phyloP scores from a whole-genome alignment of 2,329 filamentous ascomycete species.

The Colletotrichum cuscutae region DNA sequence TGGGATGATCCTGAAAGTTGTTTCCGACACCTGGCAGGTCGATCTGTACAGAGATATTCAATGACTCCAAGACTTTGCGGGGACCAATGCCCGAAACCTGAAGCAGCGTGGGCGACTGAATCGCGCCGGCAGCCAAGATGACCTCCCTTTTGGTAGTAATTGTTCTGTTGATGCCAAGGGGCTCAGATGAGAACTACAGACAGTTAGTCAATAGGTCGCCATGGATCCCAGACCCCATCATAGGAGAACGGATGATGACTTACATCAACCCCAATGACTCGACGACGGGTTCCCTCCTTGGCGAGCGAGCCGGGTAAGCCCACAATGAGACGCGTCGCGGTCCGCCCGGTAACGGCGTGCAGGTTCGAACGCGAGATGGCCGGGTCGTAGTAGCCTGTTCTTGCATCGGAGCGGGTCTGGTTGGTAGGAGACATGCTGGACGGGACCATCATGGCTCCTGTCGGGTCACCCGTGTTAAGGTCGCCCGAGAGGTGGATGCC shows the following conservation, averaged over 20 bases:
- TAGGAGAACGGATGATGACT: constrained; percentile 7
- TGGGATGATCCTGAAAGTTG: constrained; percentile 45
- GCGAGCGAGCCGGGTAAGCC: constrained; percentile 29
- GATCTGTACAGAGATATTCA: constrained; percentile 42
- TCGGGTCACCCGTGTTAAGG: constrained; percentile 48
- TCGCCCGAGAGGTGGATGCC: constrained; percentile 48
- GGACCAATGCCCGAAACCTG: constrained; percentile 52
- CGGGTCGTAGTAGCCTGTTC: constrained; percentile 52
- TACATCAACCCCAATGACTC: constrained; percentile 51
- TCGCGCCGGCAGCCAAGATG: constrained; percentile 52
- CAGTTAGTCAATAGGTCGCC: not conserved
- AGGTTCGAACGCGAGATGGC: constrained; percentile 49
- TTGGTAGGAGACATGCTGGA: constrained; percentile 50
- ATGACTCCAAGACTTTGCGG: constrained; percentile 38
- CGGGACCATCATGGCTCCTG: constrained; percentile 49
- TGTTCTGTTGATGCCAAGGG: constrained; percentile 13
- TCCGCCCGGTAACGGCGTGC: constrained; percentile 50
- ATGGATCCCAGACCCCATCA: not conserved
- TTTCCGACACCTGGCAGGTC: constrained; percentile 46
- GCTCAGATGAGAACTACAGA: constrained; percentile 7
- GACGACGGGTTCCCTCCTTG: constrained; percentile 12
- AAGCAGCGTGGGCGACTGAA: constrained; percentile 55
- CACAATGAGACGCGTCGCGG: constrained; percentile 49
- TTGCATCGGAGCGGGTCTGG: constrained; percentile 52
- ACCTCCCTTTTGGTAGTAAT: constrained; percentile 47